Percentiles rank a stretch among this genome's conserved stretches.
Conservation (phyloP, 768 basidiomycete genomes). For the Amanita thiersii region DNA sequence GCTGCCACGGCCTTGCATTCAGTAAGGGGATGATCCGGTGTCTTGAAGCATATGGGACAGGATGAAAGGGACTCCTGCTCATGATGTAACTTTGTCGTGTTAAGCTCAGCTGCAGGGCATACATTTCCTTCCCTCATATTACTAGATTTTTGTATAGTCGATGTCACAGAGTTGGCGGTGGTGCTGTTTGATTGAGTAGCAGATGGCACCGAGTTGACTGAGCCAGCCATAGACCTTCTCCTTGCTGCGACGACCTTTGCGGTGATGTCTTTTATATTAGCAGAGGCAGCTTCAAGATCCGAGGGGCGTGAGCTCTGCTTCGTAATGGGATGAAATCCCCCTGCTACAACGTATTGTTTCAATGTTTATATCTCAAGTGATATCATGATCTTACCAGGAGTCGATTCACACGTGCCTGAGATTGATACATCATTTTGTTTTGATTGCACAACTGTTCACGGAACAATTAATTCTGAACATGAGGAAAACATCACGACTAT, state of each 20-base stretch:
- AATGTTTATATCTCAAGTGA: too few species aligned
- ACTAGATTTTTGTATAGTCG: too few species aligned
- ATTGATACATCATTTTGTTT: background rate
- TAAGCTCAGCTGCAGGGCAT: too few species aligned
- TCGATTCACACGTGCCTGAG: background rate
- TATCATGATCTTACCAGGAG: slow-evolving; percentile 4
- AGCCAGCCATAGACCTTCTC: background rate
- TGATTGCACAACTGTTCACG: background rate
- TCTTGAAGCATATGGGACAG: slow-evolving; percentile 39
- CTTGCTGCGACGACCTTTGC: background rate
- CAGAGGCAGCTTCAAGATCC: background rate
- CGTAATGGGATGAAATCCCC: too few species aligned
- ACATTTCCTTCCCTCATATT: too few species aligned
- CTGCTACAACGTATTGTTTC: too few species aligned
- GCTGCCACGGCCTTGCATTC: slow-evolving; percentile 39
- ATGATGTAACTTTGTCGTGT: too few species aligned
- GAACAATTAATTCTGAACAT: background rate
- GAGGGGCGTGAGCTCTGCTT: background rate
- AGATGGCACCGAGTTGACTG: too few species aligned
- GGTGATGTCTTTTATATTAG: background rate
- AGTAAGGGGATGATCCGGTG: slow-evolving; percentile 38
- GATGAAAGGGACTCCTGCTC: background rate
- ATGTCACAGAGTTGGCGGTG: background rate
- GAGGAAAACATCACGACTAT: background rate
- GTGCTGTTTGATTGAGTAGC: background rate